These are phyloP conservation scores for Sporothrix euskadiensis DNA, from an alignment of 2,329 filamentous ascomycete genomes.

Conservation along the genomic window DNA sequence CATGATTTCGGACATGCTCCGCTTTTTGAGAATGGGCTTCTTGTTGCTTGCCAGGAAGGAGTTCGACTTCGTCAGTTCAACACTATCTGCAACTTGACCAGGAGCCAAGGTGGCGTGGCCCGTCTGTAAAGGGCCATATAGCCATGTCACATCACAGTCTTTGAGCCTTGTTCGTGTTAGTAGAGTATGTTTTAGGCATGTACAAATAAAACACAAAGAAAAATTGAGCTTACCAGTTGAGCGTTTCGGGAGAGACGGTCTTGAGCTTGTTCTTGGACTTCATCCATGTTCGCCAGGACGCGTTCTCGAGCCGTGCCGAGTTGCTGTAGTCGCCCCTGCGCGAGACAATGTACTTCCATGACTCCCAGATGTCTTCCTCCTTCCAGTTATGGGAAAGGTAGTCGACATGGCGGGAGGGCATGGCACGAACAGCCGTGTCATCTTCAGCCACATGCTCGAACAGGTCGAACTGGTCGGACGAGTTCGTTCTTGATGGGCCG, in stretches of 20 bases:
- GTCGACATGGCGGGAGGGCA: constrained; percentile 88
- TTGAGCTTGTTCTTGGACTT: constrained; percentile 85
- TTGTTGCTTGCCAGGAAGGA: constrained; percentile 69
- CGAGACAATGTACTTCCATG: constrained; percentile 89
- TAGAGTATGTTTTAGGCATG: background rate
- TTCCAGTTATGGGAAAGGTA: constrained; percentile 91
- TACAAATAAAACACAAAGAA: background rate
- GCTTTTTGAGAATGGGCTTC: constrained; percentile 94
- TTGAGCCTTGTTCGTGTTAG: constrained; percentile 73
- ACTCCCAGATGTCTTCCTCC: constrained; percentile 96
- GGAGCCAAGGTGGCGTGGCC: constrained; percentile 59
- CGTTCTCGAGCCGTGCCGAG: constrained; percentile 83
- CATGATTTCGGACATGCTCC: constrained; percentile 94
- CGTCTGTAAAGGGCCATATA: constrained; percentile 89
- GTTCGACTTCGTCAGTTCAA: constrained; percentile 53
- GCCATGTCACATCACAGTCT: constrained; percentile 95
- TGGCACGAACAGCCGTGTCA: constrained; percentile 71
- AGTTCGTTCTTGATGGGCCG: constrained; percentile 57
- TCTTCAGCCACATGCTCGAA: constrained; percentile 66
- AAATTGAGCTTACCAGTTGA: constrained; percentile 75
- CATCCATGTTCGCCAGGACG: constrained; percentile 95
- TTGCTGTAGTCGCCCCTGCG: constrained; percentile 79
- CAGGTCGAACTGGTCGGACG: constrained; percentile 51
- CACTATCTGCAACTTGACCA: constrained; percentile 44
- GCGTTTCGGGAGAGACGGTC: constrained; percentile 84